Percentiles rank a stretch among this genome's conserved stretches.
These are phyloP conservation scores for Carex myosuroides DNA, from an alignment of 176 grass and related monocot species.

Conservation along the genomic window DNA sequence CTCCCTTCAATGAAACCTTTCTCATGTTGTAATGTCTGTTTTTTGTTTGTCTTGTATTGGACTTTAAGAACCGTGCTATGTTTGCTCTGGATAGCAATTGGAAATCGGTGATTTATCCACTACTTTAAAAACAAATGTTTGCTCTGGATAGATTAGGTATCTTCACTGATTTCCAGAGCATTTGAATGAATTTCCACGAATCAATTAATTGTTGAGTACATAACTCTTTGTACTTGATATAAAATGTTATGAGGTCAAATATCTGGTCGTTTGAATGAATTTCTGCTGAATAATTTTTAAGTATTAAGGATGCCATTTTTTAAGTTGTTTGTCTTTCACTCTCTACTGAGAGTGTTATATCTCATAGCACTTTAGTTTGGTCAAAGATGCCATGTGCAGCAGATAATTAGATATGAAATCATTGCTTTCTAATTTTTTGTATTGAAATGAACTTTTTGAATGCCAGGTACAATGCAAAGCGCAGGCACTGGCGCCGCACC, in stretches of 20 bases:
- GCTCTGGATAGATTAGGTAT: too few relatives aligned
- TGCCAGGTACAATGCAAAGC: slow-evolving; percentile 48
- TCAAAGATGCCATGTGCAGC: not conserved
- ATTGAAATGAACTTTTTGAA: not conserved
- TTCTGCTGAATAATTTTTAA: not conserved
- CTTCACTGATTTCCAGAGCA: too few relatives aligned
- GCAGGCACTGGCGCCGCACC: slow-evolving; percentile 53
- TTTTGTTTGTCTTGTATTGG: not conserved
- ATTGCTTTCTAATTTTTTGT: not conserved
- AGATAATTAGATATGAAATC: not conserved
- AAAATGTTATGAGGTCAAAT: not conserved
- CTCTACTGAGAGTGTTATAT: not conserved
- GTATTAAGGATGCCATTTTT: not conserved
- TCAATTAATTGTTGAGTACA: too few relatives aligned
- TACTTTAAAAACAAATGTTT: too few relatives aligned
- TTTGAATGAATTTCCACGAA: too few relatives aligned
- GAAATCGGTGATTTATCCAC: too few relatives aligned
- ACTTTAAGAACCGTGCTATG: not conserved
- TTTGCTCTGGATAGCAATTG: not conserved
- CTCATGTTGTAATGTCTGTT: not conserved
- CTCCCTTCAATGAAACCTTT: not conserved
- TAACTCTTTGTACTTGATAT: not conserved
- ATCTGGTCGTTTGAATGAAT: not conserved
- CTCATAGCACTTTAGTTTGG: not conserved
- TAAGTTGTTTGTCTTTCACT: not conserved